phyloP scores from a whole-genome alignment of 257 asterid species.

The Euphrasia confusa region DNA sequence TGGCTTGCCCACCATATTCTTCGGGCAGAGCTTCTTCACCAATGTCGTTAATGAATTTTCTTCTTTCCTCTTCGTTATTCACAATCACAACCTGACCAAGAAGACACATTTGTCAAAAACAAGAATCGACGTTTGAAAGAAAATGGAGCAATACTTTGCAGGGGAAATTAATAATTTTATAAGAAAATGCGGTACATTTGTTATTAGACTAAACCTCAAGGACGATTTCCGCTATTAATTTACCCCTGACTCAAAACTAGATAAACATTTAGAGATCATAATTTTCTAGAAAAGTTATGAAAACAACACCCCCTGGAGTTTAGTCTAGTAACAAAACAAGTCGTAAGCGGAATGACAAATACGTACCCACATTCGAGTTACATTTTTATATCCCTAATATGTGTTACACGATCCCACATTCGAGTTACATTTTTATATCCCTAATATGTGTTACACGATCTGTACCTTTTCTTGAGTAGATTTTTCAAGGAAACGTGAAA shows the following conservation, averaged over 20 bases:
- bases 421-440: too few relatives aligned
- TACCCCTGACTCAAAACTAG: background rate
- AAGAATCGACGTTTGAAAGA: background rate
- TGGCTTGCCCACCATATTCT: slow-evolving; percentile 68
- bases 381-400: too few relatives aligned
- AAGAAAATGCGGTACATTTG: background rate
- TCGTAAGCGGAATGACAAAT: background rate
- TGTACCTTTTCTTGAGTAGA: slow-evolving; percentile 63
- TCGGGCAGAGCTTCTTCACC: slow-evolving; percentile 67
- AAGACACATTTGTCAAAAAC: background rate
- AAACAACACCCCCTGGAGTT: background rate
- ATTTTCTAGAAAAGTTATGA: background rate
- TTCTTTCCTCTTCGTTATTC: slow-evolving; percentile 50
- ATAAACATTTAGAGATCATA: background rate
- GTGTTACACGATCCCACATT: background rate
- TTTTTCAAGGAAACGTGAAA: slow-evolving; percentile 65
- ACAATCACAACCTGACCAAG: slow-evolving; percentile 50
- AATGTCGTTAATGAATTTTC: slow-evolving; percentile 36
- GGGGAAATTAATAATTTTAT: background rate
- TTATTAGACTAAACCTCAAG: background rate
- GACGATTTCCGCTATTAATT: background rate
- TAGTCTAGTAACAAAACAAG: background rate
- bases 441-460: background rate
- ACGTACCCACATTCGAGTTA: background rate
- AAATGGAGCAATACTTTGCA: background rate